These are phyloP conservation scores for Wickerhamiella alocasiicola DNA, from an alignment of 805 yeast genomes.

Conservation along the genomic window DNA sequence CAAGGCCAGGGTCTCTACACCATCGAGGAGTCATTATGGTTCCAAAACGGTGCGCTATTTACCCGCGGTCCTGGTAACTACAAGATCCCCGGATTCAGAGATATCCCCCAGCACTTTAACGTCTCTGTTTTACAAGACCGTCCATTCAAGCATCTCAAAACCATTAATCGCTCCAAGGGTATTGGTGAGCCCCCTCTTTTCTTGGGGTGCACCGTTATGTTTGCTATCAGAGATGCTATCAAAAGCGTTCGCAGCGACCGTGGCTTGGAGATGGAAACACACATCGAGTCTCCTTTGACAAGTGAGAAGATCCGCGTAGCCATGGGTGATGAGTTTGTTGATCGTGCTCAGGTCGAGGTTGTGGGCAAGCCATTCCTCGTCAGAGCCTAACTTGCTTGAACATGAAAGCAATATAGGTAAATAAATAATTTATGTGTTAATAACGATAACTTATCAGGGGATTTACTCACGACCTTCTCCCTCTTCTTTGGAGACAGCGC, in stretches of 20 bases:
- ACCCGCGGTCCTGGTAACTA: slow-evolving; percentile 40
- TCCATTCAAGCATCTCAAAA: slow-evolving; percentile 33
- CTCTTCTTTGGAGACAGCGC: slow-evolving; percentile 12
- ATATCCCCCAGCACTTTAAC: slow-evolving; percentile 35
- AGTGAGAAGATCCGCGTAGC: slow-evolving; percentile 33
- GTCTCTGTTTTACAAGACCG: slow-evolving; percentile 33
- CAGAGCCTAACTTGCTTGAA: slow-evolving; percentile 12
- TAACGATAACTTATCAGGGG: background rate
- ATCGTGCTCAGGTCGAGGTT: slow-evolving; percentile 24
- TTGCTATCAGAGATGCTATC: slow-evolving; percentile 36
- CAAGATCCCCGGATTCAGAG: slow-evolving; percentile 40
- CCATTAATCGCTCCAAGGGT: slow-evolving; percentile 36
- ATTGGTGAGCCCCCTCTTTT: slow-evolving; percentile 42
- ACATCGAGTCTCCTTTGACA: slow-evolving; percentile 32
- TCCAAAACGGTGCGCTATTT: slow-evolving; percentile 32
- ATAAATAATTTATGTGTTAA: background rate
- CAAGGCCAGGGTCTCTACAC: slow-evolving; percentile 41
- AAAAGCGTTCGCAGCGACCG: slow-evolving; percentile 28
- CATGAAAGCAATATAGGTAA: background rate
- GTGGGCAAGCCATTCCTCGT: slow-evolving; percentile 18
- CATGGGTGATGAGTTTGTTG: slow-evolving; percentile 30
- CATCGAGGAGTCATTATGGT: slow-evolving; percentile 38
- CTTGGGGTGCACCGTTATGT: slow-evolving; percentile 33
- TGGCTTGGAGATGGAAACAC: slow-evolving; percentile 18
- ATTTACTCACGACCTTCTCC: background rate